Evolutionary conservation across 2,329 filamentous ascomycete species (phyloP), one percentile per base, ranked within the genome.

Genomic region (Aspergillus fijiensis): DNA sequence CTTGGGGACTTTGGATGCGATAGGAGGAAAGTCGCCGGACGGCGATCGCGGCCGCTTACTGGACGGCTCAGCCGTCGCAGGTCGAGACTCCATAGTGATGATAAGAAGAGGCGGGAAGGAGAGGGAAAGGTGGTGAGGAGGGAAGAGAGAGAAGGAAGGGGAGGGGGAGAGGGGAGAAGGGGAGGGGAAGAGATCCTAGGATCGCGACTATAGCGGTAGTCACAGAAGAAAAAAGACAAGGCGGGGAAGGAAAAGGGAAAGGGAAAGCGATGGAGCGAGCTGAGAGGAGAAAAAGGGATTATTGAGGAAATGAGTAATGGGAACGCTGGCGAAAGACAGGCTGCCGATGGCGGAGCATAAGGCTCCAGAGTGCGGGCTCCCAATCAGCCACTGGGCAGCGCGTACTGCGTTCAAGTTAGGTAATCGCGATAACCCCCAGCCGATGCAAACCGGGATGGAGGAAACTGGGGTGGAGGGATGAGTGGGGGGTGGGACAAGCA

Each of bases 1-100:
- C 19, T 85, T 86, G 70, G 77, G 79, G 57, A 79, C 72, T 73
- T 86, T 87, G 67, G 81, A 76, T 42, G 74, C 71, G 61, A 71
- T 72, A 60, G 69, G 69, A 58, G 72, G 70, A 60, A 67, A 70
- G 58, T 80, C 77, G 55, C 72, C 74, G 2, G 77, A 76, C 11
- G 76, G 77, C 25, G 80, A 81, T 47, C 79, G 74, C 48, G 79
- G 77, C 55, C 79, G 76, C 70, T 81, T 81, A 62, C 72, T 72
- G 23, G 77, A 72, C 60, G 72, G 65, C 62, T 79, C 76, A 61
- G 73, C 65, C 54, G 74, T 70, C 61, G 70, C 67, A 33, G 70
- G 65, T 63, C 69, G 67, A 58, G 72, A 70, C 55, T 76, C 75
- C 74, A 76, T 77, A 54, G 60, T 61, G 60, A 61, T 47, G 60